Conservation (phyloP, 371 early-diverging fungal genomes). For the Batkoa obscura region DNA sequence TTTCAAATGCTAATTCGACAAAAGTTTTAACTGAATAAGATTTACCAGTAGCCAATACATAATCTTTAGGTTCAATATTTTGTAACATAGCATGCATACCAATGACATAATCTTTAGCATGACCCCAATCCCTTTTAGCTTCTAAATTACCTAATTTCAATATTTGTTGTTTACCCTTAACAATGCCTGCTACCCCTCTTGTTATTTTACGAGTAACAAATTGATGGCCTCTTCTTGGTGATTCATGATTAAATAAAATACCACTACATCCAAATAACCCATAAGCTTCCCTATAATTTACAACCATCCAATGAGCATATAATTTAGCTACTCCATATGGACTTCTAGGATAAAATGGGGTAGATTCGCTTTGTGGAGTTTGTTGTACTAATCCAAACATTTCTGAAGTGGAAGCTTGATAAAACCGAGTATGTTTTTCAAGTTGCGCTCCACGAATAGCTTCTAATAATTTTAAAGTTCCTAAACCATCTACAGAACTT, state of each 20-base stretch:
- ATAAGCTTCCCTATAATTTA: constrained; percentile 72
- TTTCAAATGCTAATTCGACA: constrained; percentile 59
- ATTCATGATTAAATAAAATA: constrained; percentile 74
- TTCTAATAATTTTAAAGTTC: constrained; percentile 61
- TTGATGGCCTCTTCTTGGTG: constrained; percentile 62
- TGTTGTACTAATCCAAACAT: constrained; percentile 56
- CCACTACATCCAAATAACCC: constrained; percentile 69
- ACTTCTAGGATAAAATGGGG: constrained; percentile 73
- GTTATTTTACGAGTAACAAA: constrained; percentile 75
- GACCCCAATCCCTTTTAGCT: constrained; percentile 78
- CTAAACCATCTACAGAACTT: constrained; percentile 67
- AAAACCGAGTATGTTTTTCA: constrained; percentile 47
- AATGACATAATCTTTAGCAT: constrained; percentile 65
- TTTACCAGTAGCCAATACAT: constrained; percentile 68
- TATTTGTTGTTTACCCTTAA: constrained; percentile 44
- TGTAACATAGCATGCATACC: constrained; percentile 83
- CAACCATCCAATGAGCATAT: constrained; percentile 63
- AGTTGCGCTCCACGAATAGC: constrained; percentile 65
- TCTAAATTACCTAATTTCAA: constrained; percentile 66
- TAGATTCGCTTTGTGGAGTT: constrained; percentile 62
- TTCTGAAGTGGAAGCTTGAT: constrained; percentile 70
- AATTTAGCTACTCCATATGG: constrained; percentile 71
- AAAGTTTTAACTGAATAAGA: constrained; percentile 68
- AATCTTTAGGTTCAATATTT: constrained; percentile 58
- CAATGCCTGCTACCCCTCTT: constrained; percentile 60